Base-by-base conservation (phyloP, 352 stramenopile genomes). In the Globisporangium paddicum region DNA sequence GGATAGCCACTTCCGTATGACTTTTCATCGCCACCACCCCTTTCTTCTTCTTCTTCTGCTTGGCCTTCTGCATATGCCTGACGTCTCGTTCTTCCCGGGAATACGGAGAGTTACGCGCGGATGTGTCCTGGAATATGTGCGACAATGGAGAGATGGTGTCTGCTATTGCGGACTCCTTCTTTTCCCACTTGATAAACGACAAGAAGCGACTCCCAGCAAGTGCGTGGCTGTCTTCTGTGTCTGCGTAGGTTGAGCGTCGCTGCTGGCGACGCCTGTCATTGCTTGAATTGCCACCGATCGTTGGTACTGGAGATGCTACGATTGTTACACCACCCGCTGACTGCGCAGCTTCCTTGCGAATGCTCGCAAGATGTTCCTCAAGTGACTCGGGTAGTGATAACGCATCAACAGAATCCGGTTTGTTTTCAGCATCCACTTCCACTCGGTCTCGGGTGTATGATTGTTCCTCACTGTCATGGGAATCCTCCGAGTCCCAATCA, bases 161-260 rank as follows among this genome's bases (percentile, higher is more conserved):
- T 9, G 18, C 25, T 5, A 23, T 8, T 35, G 46, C n/a, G 13
- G 48, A 21, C 5, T 46, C 57, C 21, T 55, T 50, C 57, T 63
- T 63, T 40, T 63, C 57, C 57, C 57, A 63, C 48, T 56, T 44
- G 57, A 63, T 63, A 23, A 58, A 63, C 47, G 57, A 41, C 47
- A 56, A 47, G 23, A 63, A 63, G 2, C 37, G 46, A 35, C 57
- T 63, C 3, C 57, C 48, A 25, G 57, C 30, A 21, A 63, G 30
- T 9, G 50, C 41, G 19, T 53, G 28, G 16, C 26, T 44, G 19
- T 26, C 14, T 4, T 38, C 40, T 21, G 18, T 44, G 37, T 21
- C 28, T 52, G 18, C 37, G 18, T 41, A 14, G 26, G 8, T 41
- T 42, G 23, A n/a, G 11, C 8, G n/a, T 38, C 37, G n/a, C 37